phyloP scores from a whole-genome alignment of 805 yeast species.

The Zygosaccharomyces siamensis region DNA sequence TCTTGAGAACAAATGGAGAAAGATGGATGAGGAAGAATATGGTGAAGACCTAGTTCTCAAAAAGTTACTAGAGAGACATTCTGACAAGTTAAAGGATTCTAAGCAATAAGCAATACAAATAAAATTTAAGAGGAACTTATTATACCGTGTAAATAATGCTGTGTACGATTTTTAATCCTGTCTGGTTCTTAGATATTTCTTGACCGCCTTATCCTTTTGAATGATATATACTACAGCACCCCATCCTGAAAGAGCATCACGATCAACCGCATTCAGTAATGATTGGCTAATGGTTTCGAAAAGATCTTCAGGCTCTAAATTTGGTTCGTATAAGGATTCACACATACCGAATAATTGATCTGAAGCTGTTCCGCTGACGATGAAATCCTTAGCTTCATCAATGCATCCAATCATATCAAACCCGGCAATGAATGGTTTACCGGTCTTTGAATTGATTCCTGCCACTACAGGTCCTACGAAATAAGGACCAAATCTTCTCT shows the following conservation, averaged over 20 bases:
- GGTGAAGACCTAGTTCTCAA: slow-evolving; percentile 71
- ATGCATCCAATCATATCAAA: slow-evolving; percentile 96
- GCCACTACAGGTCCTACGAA: slow-evolving; percentile 96
- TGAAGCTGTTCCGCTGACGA: slow-evolving; percentile 93
- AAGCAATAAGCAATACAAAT: not conserved
- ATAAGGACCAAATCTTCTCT: slow-evolving; percentile 91
- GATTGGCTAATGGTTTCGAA: slow-evolving; percentile 96
- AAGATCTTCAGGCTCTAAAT: slow-evolving; percentile 88
- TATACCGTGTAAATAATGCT: slow-evolving; percentile 7
- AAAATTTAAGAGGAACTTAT: not conserved
- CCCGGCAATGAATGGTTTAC: slow-evolving; percentile 87
- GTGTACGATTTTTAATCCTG: slow-evolving; percentile 60
- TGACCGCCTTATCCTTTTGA: slow-evolving; percentile 85
- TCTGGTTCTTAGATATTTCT: slow-evolving; percentile 84
- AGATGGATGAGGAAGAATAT: slow-evolving; percentile 68
- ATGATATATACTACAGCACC: slow-evolving; percentile 93
- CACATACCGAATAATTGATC: slow-evolving; percentile 98
- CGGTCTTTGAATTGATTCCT: slow-evolving; percentile 78
- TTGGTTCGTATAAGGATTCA: slow-evolving; percentile 91
- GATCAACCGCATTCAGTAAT: slow-evolving; percentile 86
- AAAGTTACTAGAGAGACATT: slow-evolving; percentile 55
- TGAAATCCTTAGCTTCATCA: slow-evolving; percentile 90
- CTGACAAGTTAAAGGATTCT: slow-evolving; percentile 28
- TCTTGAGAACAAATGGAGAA: slow-evolving; percentile 53
- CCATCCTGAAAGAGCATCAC: slow-evolving; percentile 98